phyloP scores from a whole-genome alignment of 352 stramenopile genomes.

The Phytophthora aleatoria region DNA sequence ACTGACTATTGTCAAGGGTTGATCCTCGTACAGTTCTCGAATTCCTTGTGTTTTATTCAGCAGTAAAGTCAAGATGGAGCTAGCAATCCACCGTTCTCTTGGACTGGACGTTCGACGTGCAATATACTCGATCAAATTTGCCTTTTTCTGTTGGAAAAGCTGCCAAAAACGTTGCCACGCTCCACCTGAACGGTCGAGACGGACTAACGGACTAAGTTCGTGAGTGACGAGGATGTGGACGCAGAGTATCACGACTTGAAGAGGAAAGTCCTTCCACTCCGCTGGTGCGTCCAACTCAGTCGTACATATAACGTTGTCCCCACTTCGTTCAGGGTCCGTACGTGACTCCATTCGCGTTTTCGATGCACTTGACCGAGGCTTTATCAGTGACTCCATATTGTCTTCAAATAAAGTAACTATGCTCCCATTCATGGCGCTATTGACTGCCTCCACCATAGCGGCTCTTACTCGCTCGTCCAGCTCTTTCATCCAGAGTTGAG shows the following conservation, averaged over 20 bases:
- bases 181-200: conserved; percentile 38
- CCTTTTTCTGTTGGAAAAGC: conserved; percentile 48
- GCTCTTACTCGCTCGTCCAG: conserved; percentile 44
- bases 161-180: conserved; percentile 60
- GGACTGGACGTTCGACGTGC: conserved; percentile 27
- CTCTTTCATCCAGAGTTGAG: conserved; percentile 77
- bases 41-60: conserved; percentile 53
- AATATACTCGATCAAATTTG: conserved; percentile 52
- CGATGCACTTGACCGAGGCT: conserved; percentile 9
- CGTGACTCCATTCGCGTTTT: conserved; percentile 17
- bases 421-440: conserved; percentile 39
- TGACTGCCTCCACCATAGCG: conserved; percentile 43
- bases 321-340: background rate
- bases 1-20: conserved; percentile 20
- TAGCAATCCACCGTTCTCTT: conserved; percentile 45
- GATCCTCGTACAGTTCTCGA: conserved; percentile 55
- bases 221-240: conserved; percentile 64
- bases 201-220: conserved; percentile 49
- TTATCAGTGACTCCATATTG: conserved; percentile 50
- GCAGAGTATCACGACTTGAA: conserved; percentile 64
- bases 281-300: conserved; percentile 5
- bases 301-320: background rate
- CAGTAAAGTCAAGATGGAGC: conserved; percentile 52
- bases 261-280: conserved; percentile 45
- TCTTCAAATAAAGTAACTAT: conserved; percentile 47